A percentile compares a stretch with the other conserved stretches of the same genome.
Evolutionary conservation across 1,284 basidiomycete species (phyloP).

Genomic region (Austropuccinia psidii): DNA sequence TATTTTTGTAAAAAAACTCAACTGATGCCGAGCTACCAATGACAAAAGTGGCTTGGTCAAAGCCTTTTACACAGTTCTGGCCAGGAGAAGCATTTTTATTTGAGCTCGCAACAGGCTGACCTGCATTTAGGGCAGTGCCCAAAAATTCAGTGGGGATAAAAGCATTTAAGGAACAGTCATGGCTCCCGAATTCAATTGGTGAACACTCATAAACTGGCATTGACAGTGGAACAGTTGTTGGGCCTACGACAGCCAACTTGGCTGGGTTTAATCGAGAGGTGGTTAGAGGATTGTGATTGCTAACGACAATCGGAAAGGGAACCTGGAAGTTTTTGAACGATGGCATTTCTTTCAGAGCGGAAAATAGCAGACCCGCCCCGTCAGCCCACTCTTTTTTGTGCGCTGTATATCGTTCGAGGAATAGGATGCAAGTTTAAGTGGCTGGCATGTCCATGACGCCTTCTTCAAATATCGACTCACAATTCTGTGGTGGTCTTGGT

Average conservation of each 20-base stretch:
- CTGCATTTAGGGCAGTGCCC: conserved; percentile 47
- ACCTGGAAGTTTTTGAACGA: background rate
- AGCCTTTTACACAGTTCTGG: background rate
- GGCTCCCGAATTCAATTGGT: conserved; percentile 52
- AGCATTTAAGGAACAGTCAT: conserved; percentile 47
- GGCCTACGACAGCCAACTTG: background rate
- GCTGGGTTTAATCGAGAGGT: background rate
- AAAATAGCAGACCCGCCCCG: conserved; percentile 12
- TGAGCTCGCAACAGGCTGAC: conserved; percentile 38
- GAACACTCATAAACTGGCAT: conserved; percentile 51
- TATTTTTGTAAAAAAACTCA: background rate
- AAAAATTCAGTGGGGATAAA: conserved; percentile 48
- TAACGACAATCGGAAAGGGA: conserved; percentile 17
- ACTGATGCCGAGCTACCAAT: conserved; percentile 26
- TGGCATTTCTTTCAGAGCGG: background rate
- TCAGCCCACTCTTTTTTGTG: background rate
- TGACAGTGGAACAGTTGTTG: conserved; percentile 1
- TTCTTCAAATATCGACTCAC: background rate
- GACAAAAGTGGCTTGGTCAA: conserved; percentile 24
- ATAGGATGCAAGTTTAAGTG: too few relatives aligned
- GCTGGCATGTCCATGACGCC: background rate
- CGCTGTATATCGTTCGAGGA: background rate
- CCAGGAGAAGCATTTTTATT: background rate
- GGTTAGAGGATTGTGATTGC: background rate
- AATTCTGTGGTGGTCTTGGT: background rate